These are phyloP conservation scores for Aspergillus hancockii DNA, from an alignment of 495 filamentous ascomycete genomes.

Conservation along the genomic window DNA sequence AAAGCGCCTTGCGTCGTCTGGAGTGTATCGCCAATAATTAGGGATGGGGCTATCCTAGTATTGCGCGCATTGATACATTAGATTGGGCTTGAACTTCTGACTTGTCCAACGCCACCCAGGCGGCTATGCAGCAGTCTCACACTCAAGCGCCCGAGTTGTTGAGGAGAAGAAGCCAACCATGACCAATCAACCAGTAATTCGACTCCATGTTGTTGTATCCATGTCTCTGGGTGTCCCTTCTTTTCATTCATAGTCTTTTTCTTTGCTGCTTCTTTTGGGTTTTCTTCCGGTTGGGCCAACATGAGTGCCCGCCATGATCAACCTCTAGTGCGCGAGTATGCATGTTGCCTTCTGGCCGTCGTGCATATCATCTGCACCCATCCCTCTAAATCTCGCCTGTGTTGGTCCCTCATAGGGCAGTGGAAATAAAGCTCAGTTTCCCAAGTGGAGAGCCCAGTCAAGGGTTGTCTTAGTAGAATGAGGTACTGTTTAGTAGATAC, in stretches of 20 bases:
- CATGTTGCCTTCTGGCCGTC: not conserved
- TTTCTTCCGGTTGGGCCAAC: not conserved
- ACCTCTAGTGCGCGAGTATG: not conserved
- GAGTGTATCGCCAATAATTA: constrained; percentile 1
- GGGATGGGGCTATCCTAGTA: not conserved
- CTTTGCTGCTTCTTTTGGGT: not conserved
- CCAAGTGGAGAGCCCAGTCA: not conserved
- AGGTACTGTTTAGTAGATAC: too few relatives aligned
- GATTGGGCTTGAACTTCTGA: constrained; percentile 11
- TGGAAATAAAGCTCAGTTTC: not conserved
- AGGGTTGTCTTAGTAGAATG: too few relatives aligned
- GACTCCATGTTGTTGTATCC: not conserved
- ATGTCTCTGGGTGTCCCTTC: not conserved
- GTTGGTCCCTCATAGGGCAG: not conserved
- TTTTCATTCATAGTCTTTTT: not conserved
- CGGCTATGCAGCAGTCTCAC: constrained; percentile 8
- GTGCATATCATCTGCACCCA: not conserved
- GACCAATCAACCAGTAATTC: not conserved
- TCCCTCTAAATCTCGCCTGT: not conserved
- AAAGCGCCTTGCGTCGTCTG: not conserved
- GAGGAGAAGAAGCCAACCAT: not conserved
- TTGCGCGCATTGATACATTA: not conserved
- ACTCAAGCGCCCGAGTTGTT: not conserved
- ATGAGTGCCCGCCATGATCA: not conserved
- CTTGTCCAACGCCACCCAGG: constrained; percentile 20